Base-by-base conservation (phyloP, 2,329 filamentous ascomycete species). In the Lecanosticta acicola region DNA sequence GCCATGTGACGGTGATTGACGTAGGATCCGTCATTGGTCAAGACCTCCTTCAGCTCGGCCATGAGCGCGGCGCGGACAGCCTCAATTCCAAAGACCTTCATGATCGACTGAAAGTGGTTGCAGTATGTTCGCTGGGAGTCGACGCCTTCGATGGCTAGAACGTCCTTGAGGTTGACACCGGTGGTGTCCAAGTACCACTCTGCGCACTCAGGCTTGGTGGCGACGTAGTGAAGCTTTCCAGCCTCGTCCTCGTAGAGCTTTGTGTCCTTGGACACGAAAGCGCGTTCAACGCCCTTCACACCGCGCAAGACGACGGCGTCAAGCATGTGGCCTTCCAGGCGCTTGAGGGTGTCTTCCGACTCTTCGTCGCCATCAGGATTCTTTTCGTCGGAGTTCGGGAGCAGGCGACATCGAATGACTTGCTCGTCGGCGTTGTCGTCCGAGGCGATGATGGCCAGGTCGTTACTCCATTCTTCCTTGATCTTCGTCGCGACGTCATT, bases 1-100 rank as follows among this genome's bases (percentile, higher is more conserved):
- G 90, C 87, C 73, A 98, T 82, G 73, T 98, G 93, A 62, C 93
- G 89, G 71, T 97, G 89, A 68, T 98, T 98, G 78, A 98, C 93
- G 67, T 98, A 98, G 11, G 93, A 97, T 79, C 94, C 94, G 66
- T 97, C 93, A 66, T 98, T 98, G 19, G 93, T 90, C 72, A 99
- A 72, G 65, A 99, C 93, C 62, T 88, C 83, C 21, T 85, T 88
- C 75, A 98, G 71, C 66, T 98, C 94, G 51, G 85, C 83, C 57
- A 95, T 81, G 47, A 98, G 76, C 43, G 90, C 86, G 39, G 85
- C 81, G 61, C 93, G 85, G 50, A 89, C 89, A 55, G 89, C 94
- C 66, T 98, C 93, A 54, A 98, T 98, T 65, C 93, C 93, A 53
- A 98, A 93, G 8, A 95, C 88, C 55, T 91, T 85, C 36, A 96